These are phyloP conservation scores for Coprinopsis marcescibilis DNA, from an alignment of 768 basidiomycete species.

Conservation along the genomic window DNA sequence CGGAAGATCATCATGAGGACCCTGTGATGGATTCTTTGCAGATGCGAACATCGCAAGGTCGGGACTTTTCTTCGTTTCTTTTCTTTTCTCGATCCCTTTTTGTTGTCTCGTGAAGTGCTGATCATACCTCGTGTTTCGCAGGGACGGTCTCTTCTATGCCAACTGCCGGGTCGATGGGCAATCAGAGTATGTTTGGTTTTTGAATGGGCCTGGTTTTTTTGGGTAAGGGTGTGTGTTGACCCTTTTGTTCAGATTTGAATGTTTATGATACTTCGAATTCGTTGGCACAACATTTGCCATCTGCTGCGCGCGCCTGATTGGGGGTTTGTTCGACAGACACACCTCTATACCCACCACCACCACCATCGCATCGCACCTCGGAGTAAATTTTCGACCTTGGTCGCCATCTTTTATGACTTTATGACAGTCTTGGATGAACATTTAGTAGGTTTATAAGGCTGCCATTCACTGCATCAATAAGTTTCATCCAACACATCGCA, in stretches of 20 bases:
- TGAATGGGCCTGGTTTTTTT: neutral
- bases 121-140: too few relatives aligned
- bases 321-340: too few relatives aligned
- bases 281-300: conserved; percentile 4
- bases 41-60: neutral
- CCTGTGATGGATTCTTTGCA: neutral
- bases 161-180: neutral
- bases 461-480: neutral
- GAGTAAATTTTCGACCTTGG: too few relatives aligned
- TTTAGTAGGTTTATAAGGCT: too few relatives aligned
- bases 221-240: neutral
- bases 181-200: conserved; percentile 6
- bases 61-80: neutral
- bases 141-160: neutral
- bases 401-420: too few relatives aligned
- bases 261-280: conserved; percentile 9
- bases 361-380: too few relatives aligned
- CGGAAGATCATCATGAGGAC: neutral
- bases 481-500: neutral
- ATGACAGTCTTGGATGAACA: too few relatives aligned
- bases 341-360: too few relatives aligned
- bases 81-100: too few relatives aligned
- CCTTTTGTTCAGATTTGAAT: conserved; percentile 5
- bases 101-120: too few relatives aligned
- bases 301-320: neutral